Percentiles rank a stretch among this genome's conserved stretches.
phyloP scores from a whole-genome alignment of 2,329 filamentous ascomycete species.

The Colletotrichum orbiculare region DNA sequence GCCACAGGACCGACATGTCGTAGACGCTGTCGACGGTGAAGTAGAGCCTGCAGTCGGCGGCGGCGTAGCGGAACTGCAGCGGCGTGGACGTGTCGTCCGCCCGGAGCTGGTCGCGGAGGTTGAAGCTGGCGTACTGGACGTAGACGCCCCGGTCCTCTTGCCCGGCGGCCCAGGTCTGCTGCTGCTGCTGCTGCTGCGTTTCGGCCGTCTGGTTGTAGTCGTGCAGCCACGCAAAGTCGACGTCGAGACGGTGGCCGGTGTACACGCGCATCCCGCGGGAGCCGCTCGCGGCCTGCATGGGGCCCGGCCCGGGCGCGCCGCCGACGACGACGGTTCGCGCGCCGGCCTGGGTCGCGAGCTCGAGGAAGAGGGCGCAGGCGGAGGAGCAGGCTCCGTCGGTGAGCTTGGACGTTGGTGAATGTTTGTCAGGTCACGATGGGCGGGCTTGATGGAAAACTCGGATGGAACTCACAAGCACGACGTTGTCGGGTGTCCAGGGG shows the following conservation, averaged over 20 bases:
- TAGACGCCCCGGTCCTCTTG: constrained; percentile 10
- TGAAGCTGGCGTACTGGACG: constrained; percentile 22
- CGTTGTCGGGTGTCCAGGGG: constrained; percentile 2
- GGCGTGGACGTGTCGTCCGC: constrained; percentile 48
- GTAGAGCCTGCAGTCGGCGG: constrained; percentile 68
- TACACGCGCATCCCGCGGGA: constrained; percentile 61
- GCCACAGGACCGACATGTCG: constrained; percentile 64
- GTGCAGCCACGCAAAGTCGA: constrained; percentile 18
- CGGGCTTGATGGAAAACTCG: too few species aligned
- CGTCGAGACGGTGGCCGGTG: constrained; percentile 40
- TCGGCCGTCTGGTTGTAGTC: constrained; percentile 1
- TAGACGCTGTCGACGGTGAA: constrained; percentile 63
- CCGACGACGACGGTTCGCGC: constrained; percentile 69
- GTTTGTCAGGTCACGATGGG: background rate
- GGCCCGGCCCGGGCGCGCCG: constrained; percentile 60
- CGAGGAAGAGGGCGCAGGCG: constrained; percentile 69
- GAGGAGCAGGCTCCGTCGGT: constrained; percentile 69
- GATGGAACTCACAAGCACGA: constrained; percentile 19
- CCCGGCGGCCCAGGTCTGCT: background rate
- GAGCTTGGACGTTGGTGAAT: constrained; percentile 39
- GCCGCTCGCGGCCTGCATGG: constrained; percentile 69
- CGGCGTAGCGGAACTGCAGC: constrained; percentile 67
- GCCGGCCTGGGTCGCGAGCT: constrained; percentile 63
- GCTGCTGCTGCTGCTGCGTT: background rate
- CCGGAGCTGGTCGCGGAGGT: constrained; percentile 26